Conservation (phyloP, 2,329 filamentous ascomycete genomes). For the Colletotrichum navitas region DNA sequence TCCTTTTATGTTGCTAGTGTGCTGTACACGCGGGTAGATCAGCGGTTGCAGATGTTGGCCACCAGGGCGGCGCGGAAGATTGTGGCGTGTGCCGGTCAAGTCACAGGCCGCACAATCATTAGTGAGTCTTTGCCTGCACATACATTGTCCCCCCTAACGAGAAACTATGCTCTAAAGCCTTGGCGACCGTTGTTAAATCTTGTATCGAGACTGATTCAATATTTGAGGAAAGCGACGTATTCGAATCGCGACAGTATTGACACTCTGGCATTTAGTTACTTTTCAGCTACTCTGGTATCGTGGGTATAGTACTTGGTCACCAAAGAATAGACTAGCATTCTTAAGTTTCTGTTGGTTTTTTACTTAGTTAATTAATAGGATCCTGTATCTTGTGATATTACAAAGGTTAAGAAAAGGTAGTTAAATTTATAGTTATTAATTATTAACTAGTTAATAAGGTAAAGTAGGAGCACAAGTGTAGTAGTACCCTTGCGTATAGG, state of each 20-base stretch:
- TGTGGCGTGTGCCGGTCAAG: conserved; percentile 32
- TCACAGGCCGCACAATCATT: conserved; percentile 15
- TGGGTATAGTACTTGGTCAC: background rate
- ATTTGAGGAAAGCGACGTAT: background rate
- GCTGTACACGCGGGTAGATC: conserved; percentile 13
- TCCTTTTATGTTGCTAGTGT: conserved; percentile 16
- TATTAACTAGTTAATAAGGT: no score
- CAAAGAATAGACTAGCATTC: background rate
- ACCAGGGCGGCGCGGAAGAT: conserved; percentile 1
- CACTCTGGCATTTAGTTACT: background rate
- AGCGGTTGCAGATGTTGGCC: conserved; percentile 5
- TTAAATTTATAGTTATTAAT: no score
- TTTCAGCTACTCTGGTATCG: background rate
- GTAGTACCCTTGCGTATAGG: no score
- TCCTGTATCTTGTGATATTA: no score
- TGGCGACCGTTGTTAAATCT: background rate
- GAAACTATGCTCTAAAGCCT: conserved; percentile 6
- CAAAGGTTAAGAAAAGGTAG: no score
- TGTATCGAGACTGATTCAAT: background rate
- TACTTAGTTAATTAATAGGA: no score
- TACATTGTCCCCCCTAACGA: background rate
- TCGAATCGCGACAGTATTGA: background rate
- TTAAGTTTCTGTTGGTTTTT: no score
- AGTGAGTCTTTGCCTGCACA: conserved; percentile 8
- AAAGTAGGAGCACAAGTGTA: no score